Conservation (phyloP, 768 basidiomycete species). For the Termitomyces sp. region DNA sequence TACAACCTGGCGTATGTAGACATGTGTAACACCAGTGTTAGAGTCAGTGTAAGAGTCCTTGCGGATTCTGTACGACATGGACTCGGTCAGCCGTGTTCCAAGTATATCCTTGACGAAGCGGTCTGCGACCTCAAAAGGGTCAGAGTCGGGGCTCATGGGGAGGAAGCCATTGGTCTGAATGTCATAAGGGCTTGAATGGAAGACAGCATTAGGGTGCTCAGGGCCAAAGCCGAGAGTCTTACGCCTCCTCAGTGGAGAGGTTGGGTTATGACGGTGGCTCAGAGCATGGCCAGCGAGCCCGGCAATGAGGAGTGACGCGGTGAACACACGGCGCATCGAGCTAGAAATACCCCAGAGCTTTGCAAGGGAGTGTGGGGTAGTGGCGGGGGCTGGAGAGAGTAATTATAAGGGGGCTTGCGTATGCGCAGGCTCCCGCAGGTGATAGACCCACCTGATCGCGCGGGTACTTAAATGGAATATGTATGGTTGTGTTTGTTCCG, state of each 20-base stretch:
- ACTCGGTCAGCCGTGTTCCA: constrained; percentile 30
- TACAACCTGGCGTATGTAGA: constrained; percentile 82
- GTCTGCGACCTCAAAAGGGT: constrained; percentile 61
- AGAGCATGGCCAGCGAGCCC: constrained; percentile 56
- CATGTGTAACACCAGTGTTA: constrained; percentile 83
- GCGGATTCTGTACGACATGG: constrained; percentile 56
- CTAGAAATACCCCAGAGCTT: background rate
- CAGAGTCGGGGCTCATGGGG: constrained; percentile 32
- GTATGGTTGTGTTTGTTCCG: constrained; percentile 17
- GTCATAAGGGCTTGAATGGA: constrained; percentile 46
- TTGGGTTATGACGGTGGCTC: constrained; percentile 34
- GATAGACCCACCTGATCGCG: constrained; percentile 1
- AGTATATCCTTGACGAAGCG: constrained; percentile 56
- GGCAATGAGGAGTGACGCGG: constrained; percentile 57
- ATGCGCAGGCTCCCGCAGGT: constrained; percentile 11
- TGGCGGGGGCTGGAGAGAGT: constrained; percentile 4
- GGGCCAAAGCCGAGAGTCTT: constrained; percentile 94
- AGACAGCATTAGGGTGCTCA: constrained; percentile 67
- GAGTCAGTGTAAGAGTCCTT: constrained; percentile 86
- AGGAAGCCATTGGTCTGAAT: constrained; percentile 41
- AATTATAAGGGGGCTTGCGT: constrained; percentile 18
- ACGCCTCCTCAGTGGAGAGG: constrained; percentile 41
- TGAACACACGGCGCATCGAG: constrained; percentile 62
- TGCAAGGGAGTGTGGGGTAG: background rate
- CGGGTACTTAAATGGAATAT: constrained; percentile 13